phyloP scores from a whole-genome alignment of 805 yeast species.

The Nakazawaea peltata region DNA sequence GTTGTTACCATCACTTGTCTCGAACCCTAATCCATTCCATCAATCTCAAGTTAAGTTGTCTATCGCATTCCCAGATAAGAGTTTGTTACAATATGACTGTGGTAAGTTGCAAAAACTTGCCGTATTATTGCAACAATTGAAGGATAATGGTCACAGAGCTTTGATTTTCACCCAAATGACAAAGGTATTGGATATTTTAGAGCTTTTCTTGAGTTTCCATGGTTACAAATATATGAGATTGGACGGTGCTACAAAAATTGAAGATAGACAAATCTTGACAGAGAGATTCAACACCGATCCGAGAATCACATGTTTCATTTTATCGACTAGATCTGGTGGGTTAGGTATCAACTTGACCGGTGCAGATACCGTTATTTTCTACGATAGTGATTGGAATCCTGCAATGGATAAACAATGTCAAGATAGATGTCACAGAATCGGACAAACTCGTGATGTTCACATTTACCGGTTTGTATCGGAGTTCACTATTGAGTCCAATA shows the following conservation, averaged over 20 bases:
- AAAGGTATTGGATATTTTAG: constrained; percentile 85
- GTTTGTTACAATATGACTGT: constrained; percentile 88
- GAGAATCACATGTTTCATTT: constrained; percentile 80
- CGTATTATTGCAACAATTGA: constrained; percentile 61
- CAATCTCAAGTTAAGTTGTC: constrained; percentile 79
- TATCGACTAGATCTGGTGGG: constrained; percentile 97
- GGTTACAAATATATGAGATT: constrained; percentile 92
- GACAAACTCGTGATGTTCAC: constrained; percentile 96
- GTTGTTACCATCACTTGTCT: constrained; percentile 21
- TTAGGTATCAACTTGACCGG: constrained; percentile 96
- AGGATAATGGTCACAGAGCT: constrained; percentile 86
- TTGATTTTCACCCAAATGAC: constrained; percentile 98
- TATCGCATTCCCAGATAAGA: constrained; percentile 94
- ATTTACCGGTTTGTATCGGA: constrained; percentile 94
- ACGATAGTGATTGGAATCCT: constrained; percentile 99
- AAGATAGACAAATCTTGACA: constrained; percentile 90
- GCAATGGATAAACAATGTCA: constrained; percentile 99
- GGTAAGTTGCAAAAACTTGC: constrained; percentile 92
- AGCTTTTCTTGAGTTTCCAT: constrained; percentile 86
- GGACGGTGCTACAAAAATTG: constrained; percentile 96
- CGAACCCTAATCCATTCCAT: constrained; percentile 52
- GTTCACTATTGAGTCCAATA: constrained; percentile 92
- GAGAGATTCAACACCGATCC: constrained; percentile 87
- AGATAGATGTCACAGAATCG: constrained; percentile 98
- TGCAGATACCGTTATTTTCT: constrained; percentile 96